Evolutionary conservation across 176 grass and related monocot species (phyloP), one percentile per base, ranked within the genome.

Genomic region (Bothriochloa decipiens): DNA sequence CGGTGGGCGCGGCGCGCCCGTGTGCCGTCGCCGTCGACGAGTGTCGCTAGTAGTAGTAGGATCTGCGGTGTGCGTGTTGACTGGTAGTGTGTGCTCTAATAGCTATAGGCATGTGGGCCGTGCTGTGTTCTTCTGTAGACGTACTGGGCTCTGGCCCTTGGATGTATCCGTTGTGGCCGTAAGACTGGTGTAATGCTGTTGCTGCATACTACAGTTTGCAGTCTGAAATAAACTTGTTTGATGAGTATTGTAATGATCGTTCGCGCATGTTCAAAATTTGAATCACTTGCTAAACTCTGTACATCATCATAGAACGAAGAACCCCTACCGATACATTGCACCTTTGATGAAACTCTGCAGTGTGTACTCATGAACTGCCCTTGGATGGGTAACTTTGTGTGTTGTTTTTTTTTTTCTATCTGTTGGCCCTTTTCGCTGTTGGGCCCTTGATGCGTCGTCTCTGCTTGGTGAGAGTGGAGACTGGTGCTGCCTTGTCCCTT

Each of bases 211-310:
- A 14, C 27, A 1, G 52, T 65, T 71, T 53, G 57, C 43, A 68
- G 17, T 68, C 46, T 80, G 74, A 50, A 89, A 83, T 80, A 75
- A 75, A 86, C 36, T 40, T 40, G 78, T 53, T 15, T 15, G 55
- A 42, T 33, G 52, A 33, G 29, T 32, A 32, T 32, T 32, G 11
- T 8, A 53, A 14, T 70, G 61, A 65, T 66, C 43, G 45, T 67
- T 76, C 6, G 52, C 1, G 32, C 20, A 25, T 74, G 75, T 14
- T 74, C 58, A 33, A 3, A 3, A 18, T 78, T 52, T 23, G 16
- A 16, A 29, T 40, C 72, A 68, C 22, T 3, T 18, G 5, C 57
- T 61, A 58, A n/a, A 23, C 8, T n/a, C 6, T 4, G 17, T 53
- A 53, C 22, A 57, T 20, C 16, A 53, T 18, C 14, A 40, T 7